Evolutionary conservation across 1,139 yeast species (phyloP).

Genomic region (Candida sojae): DNA sequence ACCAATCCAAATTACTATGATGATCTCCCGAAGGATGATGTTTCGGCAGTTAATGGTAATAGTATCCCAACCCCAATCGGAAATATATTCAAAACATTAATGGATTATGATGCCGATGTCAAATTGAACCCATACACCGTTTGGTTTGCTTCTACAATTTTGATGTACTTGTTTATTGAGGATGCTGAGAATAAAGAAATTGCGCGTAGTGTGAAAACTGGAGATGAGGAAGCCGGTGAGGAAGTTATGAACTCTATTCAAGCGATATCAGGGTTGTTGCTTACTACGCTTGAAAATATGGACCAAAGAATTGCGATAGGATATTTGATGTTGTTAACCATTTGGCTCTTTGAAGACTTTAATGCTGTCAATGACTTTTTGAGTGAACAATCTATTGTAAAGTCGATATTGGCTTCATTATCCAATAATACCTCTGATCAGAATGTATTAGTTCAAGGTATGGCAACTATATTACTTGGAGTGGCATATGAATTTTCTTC

Average conservation of each 20-base stretch:
- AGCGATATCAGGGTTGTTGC: constrained; percentile 74
- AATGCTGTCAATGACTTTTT: constrained; percentile 77
- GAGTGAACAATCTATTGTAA: constrained; percentile 63
- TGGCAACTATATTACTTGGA: constrained; percentile 74
- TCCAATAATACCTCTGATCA: constrained; percentile 62
- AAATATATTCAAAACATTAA: constrained; percentile 66
- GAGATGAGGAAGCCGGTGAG: constrained; percentile 68
- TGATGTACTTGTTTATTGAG: constrained; percentile 63
- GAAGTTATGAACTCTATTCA: constrained; percentile 77
- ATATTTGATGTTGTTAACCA: constrained; percentile 71
- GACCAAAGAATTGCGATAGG: constrained; percentile 83
- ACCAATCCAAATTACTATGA: constrained; percentile 23
- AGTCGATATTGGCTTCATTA: constrained; percentile 66
- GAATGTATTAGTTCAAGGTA: constrained; percentile 68
- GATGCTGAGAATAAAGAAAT: constrained; percentile 55
- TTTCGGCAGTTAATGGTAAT: constrained; percentile 10
- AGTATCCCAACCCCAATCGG: constrained; percentile 29
- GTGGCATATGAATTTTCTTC: constrained; percentile 81
- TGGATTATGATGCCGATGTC: constrained; percentile 77
- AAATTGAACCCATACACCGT: constrained; percentile 81
- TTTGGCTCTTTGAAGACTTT: constrained; percentile 80
- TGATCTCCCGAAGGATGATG: constrained; percentile 10
- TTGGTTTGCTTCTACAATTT: constrained; percentile 79
- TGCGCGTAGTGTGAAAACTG: constrained; percentile 60
- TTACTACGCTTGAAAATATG: constrained; percentile 60